Evolutionary conservation across 2,329 filamentous ascomycete species (phyloP).

Genomic region (Clarireedia hainanense): DNA sequence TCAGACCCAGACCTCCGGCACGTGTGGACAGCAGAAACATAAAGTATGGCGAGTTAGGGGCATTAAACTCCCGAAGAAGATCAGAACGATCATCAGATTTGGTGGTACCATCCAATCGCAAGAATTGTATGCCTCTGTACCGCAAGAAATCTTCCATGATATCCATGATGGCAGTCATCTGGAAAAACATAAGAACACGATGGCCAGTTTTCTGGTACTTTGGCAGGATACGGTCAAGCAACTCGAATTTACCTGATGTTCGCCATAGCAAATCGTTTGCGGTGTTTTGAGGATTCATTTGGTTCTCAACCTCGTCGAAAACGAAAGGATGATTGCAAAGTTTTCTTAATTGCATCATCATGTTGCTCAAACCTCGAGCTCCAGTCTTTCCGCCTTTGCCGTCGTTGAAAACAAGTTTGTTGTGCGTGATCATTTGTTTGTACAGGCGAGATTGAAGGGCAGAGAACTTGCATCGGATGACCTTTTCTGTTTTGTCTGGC

Average conservation of each 20-base stretch:
- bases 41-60: conserved; percentile 84
- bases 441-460: conserved; percentile 88
- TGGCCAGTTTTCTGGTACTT: conserved; percentile 90
- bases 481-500: conserved; percentile 97
- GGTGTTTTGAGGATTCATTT: conserved; percentile 84
- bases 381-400: conserved; percentile 92
- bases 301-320: conserved; percentile 94
- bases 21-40: conserved; percentile 98
- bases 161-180: conserved; percentile 99
- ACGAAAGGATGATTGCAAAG: conserved; percentile 99
- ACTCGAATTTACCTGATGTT: conserved; percentile 93
- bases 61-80: conserved; percentile 81
- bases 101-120: conserved; percentile 91
- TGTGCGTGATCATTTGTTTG: conserved; percentile 95
- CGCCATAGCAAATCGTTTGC: conserved; percentile 95
- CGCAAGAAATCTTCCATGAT: conserved; percentile 99
- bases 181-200: conserved; percentile 98
- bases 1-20: conserved; percentile 94
- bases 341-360: conserved; percentile 99
- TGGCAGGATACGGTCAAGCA: conserved; percentile 83
- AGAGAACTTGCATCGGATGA: conserved; percentile 98
- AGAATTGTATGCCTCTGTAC: conserved; percentile 72
- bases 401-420: conserved; percentile 89
- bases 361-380: conserved; percentile 93
- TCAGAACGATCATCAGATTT: conserved; percentile 97